A percentile compares a stretch with the other conserved stretches of the same genome.
phyloP scores from a whole-genome alignment of 1,284 basidiomycete species.

The Trichosporon sp. region DNA sequence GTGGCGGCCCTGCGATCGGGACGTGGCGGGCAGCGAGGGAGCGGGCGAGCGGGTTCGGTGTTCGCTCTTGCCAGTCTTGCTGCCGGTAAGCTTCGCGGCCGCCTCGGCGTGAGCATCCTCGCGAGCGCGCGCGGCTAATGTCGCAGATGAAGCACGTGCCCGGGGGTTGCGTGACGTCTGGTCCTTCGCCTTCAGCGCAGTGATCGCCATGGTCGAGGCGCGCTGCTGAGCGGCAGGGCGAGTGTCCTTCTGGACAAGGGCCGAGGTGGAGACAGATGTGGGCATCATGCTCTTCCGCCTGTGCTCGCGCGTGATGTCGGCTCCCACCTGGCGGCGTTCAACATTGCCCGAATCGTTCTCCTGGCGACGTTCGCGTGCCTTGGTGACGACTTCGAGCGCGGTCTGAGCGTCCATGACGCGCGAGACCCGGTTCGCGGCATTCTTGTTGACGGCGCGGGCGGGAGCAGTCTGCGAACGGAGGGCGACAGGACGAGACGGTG shows the following conservation, averaged over 20 bases:
- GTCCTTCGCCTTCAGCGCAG: neutral
- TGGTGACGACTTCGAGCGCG: slow-evolving; percentile 41
- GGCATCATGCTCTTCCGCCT: slow-evolving; percentile 28
- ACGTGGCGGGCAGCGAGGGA: slow-evolving; percentile 23
- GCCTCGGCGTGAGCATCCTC: slow-evolving; percentile 3
- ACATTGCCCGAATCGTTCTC: slow-evolving; percentile 37
- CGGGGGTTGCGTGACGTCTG: slow-evolving; percentile 11
- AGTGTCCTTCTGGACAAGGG: slow-evolving; percentile 1
- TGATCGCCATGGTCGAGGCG: slow-evolving; percentile 20
- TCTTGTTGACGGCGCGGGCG: slow-evolving; percentile 20
- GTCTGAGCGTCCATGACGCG: slow-evolving; percentile 27
- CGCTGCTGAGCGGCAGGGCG: slow-evolving; percentile 15
- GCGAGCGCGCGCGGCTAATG: slow-evolving; percentile 4
- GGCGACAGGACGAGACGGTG: slow-evolving; percentile 21
- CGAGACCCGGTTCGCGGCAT: slow-evolving; percentile 40
- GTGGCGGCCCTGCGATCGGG: slow-evolving; percentile 28
- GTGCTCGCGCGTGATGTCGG: slow-evolving; percentile 25
- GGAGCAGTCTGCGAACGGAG: slow-evolving; percentile 31
- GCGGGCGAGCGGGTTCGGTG: slow-evolving; percentile 25
- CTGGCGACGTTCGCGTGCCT: slow-evolving; percentile 42
- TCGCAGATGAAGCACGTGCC: neutral
- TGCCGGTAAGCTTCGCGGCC: slow-evolving; percentile 18
- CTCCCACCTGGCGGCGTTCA: slow-evolving; percentile 37
- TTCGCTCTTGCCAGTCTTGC: slow-evolving; percentile 4
- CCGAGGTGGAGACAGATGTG: slow-evolving; percentile 2